Conservation (phyloP, 768 basidiomycete genomes). For the Pleurotus sapidus region DNA sequence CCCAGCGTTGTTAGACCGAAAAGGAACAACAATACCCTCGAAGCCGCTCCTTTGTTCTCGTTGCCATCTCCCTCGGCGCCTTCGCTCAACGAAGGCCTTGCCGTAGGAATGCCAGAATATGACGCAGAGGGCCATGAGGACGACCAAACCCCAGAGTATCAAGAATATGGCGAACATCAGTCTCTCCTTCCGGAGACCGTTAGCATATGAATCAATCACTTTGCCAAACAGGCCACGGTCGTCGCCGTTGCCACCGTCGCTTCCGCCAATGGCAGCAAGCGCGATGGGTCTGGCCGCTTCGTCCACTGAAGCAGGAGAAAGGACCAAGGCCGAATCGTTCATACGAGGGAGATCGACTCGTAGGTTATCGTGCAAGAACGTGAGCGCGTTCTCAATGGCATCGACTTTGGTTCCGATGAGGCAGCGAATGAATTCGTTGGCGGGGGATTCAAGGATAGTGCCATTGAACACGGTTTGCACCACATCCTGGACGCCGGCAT, state of each 20-base stretch:
- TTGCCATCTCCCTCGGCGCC: constrained; percentile 47
- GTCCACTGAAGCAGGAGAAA: constrained; percentile 68
- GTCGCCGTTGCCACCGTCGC: constrained; percentile 33
- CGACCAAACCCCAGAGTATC: constrained; percentile 78
- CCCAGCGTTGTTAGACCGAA: constrained; percentile 13
- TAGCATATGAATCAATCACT: constrained; percentile 71
- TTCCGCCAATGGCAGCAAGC: constrained; percentile 70
- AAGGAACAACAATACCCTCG: constrained; percentile 40
- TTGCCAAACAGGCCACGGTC: constrained; percentile 65
- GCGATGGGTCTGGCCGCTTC: constrained; percentile 81
- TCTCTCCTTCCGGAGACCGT: constrained; percentile 74
- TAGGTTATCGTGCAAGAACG: constrained; percentile 89
- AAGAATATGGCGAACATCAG: constrained; percentile 84
- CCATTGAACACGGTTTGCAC: constrained; percentile 81
- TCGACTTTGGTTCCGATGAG: constrained; percentile 90
- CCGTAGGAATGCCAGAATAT: constrained; percentile 74
- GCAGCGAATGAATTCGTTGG: constrained; percentile 86
- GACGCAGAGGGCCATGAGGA: constrained; percentile 71
- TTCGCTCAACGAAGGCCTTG: constrained; percentile 40
- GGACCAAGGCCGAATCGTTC: constrained; percentile 69
- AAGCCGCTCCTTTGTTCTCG: constrained; percentile 48
- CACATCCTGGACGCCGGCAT: constrained; percentile 75
- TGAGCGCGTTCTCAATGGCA: constrained; percentile 83
- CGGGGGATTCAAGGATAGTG: constrained; percentile 77
- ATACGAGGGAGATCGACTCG: constrained; percentile 77